Percentiles rank a stretch among this genome's conserved stretches.
phyloP scores from a whole-genome alignment of 1,139 yeast genomes.

The Kurtzmaniella natalensis region DNA sequence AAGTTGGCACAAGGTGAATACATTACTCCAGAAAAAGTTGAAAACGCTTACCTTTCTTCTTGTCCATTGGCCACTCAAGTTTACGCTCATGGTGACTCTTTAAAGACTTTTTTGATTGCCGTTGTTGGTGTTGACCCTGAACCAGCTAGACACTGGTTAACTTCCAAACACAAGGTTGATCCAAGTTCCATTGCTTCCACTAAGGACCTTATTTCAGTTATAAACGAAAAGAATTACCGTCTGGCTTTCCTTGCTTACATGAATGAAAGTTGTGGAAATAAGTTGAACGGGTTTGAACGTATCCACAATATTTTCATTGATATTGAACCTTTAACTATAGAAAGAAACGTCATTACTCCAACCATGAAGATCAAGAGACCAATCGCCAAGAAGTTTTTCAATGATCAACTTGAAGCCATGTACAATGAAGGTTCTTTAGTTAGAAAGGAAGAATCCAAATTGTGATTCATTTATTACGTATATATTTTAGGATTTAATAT shows the following conservation, averaged over 20 bases:
- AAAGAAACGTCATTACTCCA: slow-evolving; percentile 37
- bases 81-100: slow-evolving; percentile 44
- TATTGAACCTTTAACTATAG: slow-evolving; percentile 37
- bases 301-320: slow-evolving; percentile 32
- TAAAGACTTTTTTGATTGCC: slow-evolving; percentile 27
- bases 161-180: slow-evolving; percentile 14
- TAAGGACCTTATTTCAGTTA: slow-evolving; percentile 17
- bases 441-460: slow-evolving; percentile 13
- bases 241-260: slow-evolving; percentile 21
- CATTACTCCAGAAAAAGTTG: slow-evolving; percentile 75
- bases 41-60: slow-evolving; percentile 54
- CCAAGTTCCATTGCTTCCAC: slow-evolving; percentile 12
- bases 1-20: slow-evolving; percentile 81
- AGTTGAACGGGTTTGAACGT: slow-evolving; percentile 33
- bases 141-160: slow-evolving; percentile 17
- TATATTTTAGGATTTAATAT: not conserved
- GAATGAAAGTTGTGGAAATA: slow-evolving; percentile 21
- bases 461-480: slow-evolving; percentile 8
- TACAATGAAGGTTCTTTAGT: slow-evolving; percentile 26
- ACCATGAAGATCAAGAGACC: slow-evolving; percentile 39
- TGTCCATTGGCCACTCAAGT: slow-evolving; percentile 52
- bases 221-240: slow-evolving; percentile 26
- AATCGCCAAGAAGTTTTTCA: slow-evolving; percentile 30
- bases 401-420: slow-evolving; percentile 16
- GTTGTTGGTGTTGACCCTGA: slow-evolving; percentile 41